Evolutionary conservation across 768 basidiomycete genomes (phyloP).

Genomic region (Naganishia randhawae): DNA sequence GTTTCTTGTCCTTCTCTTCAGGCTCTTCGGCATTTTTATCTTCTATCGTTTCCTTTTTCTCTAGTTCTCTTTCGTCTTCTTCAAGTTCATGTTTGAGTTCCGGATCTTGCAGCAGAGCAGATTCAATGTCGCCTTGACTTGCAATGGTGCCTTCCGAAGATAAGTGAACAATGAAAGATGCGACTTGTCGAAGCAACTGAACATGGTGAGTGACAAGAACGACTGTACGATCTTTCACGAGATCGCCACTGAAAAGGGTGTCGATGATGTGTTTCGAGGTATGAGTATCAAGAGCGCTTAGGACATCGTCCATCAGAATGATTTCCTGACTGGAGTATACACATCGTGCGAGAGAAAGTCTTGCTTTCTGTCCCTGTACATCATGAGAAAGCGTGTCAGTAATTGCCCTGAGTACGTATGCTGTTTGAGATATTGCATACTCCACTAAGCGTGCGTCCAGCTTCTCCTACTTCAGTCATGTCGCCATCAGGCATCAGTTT

Average conservation of each 20-base stretch:
- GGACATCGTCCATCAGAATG: slow-evolving; percentile 67
- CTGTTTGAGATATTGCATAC: neutral
- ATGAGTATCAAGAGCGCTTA: slow-evolving; percentile 63
- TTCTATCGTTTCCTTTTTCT: slow-evolving; percentile 41
- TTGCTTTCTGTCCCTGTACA: slow-evolving; percentile 60
- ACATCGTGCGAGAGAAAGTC: slow-evolving; percentile 60
- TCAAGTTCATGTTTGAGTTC: slow-evolving; percentile 60
- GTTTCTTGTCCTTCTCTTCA: slow-evolving; percentile 32
- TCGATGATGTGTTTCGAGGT: slow-evolving; percentile 58
- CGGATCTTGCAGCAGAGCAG: slow-evolving; percentile 53
- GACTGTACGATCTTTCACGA: slow-evolving; percentile 57
- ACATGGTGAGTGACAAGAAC: slow-evolving; percentile 56
- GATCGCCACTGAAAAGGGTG: slow-evolving; percentile 55
- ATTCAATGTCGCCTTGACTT: slow-evolving; percentile 44
- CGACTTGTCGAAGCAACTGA: slow-evolving; percentile 45
- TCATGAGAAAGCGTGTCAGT: neutral
- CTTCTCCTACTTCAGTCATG: slow-evolving; percentile 68
- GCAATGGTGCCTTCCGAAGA: slow-evolving; percentile 43
- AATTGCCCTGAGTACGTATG: slow-evolving; percentile 44
- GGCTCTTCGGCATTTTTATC: slow-evolving; percentile 16
- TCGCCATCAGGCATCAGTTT: slow-evolving; percentile 61
- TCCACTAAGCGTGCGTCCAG: slow-evolving; percentile 55
- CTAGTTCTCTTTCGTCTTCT: slow-evolving; percentile 28
- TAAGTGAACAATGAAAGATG: slow-evolving; percentile 47
- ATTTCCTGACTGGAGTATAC: slow-evolving; percentile 62